These are phyloP conservation scores for Backusella sp. DNA, from an alignment of 192 early-diverging fungal genomes.

Conservation along the genomic window DNA sequence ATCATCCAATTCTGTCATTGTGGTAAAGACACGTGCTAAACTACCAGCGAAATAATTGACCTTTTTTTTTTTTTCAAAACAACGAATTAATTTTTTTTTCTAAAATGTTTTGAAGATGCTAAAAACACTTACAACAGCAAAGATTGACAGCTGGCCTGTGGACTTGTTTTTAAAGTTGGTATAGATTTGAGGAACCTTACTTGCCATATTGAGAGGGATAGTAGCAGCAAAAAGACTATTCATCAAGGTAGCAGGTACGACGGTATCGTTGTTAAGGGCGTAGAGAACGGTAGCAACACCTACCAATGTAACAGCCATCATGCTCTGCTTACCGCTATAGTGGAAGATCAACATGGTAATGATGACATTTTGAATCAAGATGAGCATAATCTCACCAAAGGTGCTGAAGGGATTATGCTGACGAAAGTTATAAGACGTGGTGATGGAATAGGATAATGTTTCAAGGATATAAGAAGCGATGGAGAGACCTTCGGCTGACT, in stretches of 20 bases:
- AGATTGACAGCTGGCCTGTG: conserved; percentile 92
- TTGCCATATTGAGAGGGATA: conserved; percentile 75
- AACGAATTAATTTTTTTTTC: no score
- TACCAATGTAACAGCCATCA: conserved; percentile 46
- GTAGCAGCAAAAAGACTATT: conserved; percentile 68
- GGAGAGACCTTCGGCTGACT: conserved; percentile 78
- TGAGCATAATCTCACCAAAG: conserved; percentile 81
- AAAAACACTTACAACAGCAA: conserved; percentile 48
- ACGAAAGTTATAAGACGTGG: conserved; percentile 84
- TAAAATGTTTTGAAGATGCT: no score
- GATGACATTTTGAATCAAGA: conserved; percentile 79
- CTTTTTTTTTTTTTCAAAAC: no score
- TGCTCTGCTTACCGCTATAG: conserved; percentile 46
- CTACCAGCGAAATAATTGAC: conserved; percentile 87
- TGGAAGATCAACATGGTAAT: conserved; percentile 70
- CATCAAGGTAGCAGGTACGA: conserved; percentile 50
- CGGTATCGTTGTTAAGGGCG: conserved; percentile 51
- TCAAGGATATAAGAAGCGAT: conserved; percentile 81
- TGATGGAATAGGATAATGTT: conserved; percentile 73
- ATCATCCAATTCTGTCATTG: conserved; percentile 88
- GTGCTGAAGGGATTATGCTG: conserved; percentile 86
- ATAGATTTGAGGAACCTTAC: conserved; percentile 89
- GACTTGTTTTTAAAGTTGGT: conserved; percentile 76
- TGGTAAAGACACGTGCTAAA: conserved; percentile 87
- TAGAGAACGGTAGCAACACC: conserved; percentile 40